Evolutionary conservation across 2,329 filamentous ascomycete species (phyloP).

Genomic region (Diaporthe amygdali): DNA sequence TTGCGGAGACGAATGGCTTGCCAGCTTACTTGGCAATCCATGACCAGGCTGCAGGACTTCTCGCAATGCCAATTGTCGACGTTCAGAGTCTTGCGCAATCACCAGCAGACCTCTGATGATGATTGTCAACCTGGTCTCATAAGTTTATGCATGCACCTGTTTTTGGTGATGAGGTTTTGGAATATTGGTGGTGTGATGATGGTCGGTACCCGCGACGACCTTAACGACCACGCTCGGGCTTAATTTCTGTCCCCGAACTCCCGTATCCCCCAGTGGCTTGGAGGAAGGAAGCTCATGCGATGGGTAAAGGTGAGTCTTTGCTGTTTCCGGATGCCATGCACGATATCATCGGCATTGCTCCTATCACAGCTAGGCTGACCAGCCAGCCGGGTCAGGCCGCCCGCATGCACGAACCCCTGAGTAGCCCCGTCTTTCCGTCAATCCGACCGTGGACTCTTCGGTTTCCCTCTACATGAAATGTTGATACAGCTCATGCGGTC

Average conservation of each 20-base stretch:
- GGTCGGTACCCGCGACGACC: not conserved
- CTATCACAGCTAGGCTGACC: constrained; percentile 1
- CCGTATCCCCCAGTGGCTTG: not conserved
- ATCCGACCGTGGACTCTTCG: not conserved
- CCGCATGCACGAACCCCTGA: not conserved
- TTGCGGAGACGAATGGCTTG: not conserved
- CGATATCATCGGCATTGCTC: not conserved
- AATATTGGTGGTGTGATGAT: not conserved
- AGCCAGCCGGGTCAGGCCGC: not conserved
- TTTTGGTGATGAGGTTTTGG: not conserved
- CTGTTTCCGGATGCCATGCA: not conserved
- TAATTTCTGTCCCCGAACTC: not conserved
- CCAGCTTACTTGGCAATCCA: not conserved
- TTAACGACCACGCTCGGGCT: not conserved
- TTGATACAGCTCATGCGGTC: not conserved
- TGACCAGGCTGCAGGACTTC: not conserved
- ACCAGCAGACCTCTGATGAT: not conserved
- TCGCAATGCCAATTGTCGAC: not conserved
- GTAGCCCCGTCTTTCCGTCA: not conserved
- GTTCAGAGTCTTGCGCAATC: not conserved
- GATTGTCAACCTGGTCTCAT: not conserved
- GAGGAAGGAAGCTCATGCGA: not conserved
- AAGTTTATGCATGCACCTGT: not conserved
- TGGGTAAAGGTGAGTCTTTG: not conserved
- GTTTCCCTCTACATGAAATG: not conserved